Percentiles rank a stretch among this genome's conserved stretches.
phyloP scores from a whole-genome alignment of 2,329 filamentous ascomycete genomes.

The Chrysoporthe deuterocubensis region DNA sequence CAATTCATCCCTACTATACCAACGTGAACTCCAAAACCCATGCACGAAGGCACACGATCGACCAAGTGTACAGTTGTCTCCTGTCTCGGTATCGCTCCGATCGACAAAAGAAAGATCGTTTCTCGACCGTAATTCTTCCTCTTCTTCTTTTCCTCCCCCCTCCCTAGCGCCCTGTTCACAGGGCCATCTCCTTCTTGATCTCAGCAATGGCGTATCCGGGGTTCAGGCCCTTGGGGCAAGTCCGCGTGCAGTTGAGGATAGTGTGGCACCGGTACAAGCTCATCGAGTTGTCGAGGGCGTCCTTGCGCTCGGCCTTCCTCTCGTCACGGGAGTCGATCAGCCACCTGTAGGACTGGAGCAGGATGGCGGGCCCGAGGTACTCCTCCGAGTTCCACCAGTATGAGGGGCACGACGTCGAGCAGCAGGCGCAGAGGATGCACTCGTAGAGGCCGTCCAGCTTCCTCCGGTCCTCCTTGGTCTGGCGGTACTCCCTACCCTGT shows the following conservation, averaged over 20 bases:
- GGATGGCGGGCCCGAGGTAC: conserved; percentile 94
- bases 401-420: conserved; percentile 97
- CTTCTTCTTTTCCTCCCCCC: background rate
- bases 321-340: conserved; percentile 93
- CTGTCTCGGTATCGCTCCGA: conserved; percentile 18
- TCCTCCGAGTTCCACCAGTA: conserved; percentile 99
- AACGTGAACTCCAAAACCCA: conserved; percentile 40
- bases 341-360: conserved; percentile 98
- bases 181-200: conserved; percentile 96
- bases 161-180: conserved; percentile 39
- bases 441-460: conserved; percentile 99
- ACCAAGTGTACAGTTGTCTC: conserved; percentile 25
- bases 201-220: conserved; percentile 93
- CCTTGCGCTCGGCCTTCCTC: conserved; percentile 84
- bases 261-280: conserved; percentile 98
- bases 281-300: conserved; percentile 97
- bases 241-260: conserved; percentile 97
- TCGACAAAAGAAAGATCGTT: conserved; percentile 21
- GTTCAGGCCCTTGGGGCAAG: conserved; percentile 98
- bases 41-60: conserved; percentile 35
- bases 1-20: conserved; percentile 34
- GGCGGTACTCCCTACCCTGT: conserved; percentile 89
- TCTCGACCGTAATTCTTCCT: background rate
- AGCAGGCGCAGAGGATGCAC: conserved; percentile 99
- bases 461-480: conserved; percentile 87